These are phyloP conservation scores for Pseudogymnoascus sp. DNA, from an alignment of 2,329 filamentous ascomycete species.

Conservation along the genomic window DNA sequence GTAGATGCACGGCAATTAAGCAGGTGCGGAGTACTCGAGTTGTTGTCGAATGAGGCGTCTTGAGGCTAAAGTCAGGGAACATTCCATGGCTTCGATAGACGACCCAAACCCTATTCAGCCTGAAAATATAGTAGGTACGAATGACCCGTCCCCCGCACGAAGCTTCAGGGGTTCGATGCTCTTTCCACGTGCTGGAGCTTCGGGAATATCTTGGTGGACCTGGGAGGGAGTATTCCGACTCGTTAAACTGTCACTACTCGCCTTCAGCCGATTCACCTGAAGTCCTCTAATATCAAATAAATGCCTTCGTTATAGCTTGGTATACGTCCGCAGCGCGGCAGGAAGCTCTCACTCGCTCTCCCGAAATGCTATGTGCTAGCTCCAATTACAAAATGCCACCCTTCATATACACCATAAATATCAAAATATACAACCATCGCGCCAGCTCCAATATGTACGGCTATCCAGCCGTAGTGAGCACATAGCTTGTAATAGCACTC, in stretches of 20 bases:
- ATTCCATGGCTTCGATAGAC: constrained; percentile 7
- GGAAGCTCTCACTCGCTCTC: not conserved
- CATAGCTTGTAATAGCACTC: constrained; percentile 57
- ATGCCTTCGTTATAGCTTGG: not conserved
- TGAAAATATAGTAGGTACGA: constrained; percentile 6
- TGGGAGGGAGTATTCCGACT: not conserved
- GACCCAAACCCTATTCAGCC: not conserved
- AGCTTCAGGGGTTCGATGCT: not conserved
- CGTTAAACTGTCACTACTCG: not conserved
- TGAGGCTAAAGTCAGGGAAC: constrained; percentile 6
- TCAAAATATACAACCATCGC: not conserved
- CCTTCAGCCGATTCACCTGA: not conserved
- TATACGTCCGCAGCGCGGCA: not conserved
- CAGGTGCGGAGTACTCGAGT: not conserved
- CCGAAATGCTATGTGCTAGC: not conserved
- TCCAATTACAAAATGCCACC: not conserved
- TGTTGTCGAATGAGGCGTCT: not conserved
- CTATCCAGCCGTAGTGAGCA: constrained; percentile 36
- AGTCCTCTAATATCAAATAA: not conserved
- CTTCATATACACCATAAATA: not conserved
- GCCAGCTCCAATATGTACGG: not conserved
- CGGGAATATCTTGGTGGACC: not conserved
- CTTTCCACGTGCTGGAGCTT: not conserved
- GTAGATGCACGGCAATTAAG: not conserved
- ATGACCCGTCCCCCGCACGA: not conserved